These are phyloP conservation scores for Chrysanthemum seticuspe DNA, from an alignment of 129 eudicot genomes.

Conservation along the genomic window DNA sequence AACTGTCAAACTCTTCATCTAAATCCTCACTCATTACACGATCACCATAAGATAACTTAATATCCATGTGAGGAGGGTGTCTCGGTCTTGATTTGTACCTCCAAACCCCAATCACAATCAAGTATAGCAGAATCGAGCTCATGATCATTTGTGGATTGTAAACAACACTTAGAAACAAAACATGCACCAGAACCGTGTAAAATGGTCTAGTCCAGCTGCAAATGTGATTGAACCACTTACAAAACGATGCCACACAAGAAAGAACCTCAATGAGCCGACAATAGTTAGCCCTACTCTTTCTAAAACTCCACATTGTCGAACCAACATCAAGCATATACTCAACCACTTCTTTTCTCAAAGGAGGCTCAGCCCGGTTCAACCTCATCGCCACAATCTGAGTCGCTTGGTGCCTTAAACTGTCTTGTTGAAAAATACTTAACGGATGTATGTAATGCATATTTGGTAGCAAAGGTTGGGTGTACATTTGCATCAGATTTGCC, in stretches of 20 bases:
- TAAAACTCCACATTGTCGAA: constrained; percentile 36
- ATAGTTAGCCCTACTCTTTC: constrained; percentile 37
- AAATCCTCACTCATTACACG: constrained; percentile 22
- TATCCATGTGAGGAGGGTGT: constrained; percentile 41
- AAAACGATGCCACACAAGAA: constrained; percentile 2
- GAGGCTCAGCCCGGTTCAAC: constrained; percentile 37
- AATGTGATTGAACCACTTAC: constrained; percentile 19
- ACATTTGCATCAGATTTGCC: constrained; percentile 29
- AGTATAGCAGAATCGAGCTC: constrained; percentile 11
- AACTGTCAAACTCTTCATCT: constrained; percentile 35
- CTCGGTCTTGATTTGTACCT: constrained; percentile 27
- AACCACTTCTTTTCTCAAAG: constrained; percentile 37
- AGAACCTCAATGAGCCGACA: constrained; percentile 27
- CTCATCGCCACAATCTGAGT: constrained; percentile 28
- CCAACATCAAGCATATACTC: constrained; percentile 46
- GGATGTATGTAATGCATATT: constrained; percentile 39
- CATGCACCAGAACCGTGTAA: constrained; percentile 11
- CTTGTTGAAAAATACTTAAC: constrained; percentile 24
- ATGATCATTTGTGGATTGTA: constrained; percentile 23
- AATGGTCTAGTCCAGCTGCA: constrained; percentile 31
- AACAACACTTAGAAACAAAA: constrained; percentile 22
- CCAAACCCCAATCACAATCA: constrained; percentile 25
- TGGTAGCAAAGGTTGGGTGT: constrained; percentile 34
- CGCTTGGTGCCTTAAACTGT: constrained; percentile 37
- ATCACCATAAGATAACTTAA: constrained; percentile 29